phyloP scores from a whole-genome alignment of 2,329 filamentous ascomycete species.

The Clarireedia paspali region DNA sequence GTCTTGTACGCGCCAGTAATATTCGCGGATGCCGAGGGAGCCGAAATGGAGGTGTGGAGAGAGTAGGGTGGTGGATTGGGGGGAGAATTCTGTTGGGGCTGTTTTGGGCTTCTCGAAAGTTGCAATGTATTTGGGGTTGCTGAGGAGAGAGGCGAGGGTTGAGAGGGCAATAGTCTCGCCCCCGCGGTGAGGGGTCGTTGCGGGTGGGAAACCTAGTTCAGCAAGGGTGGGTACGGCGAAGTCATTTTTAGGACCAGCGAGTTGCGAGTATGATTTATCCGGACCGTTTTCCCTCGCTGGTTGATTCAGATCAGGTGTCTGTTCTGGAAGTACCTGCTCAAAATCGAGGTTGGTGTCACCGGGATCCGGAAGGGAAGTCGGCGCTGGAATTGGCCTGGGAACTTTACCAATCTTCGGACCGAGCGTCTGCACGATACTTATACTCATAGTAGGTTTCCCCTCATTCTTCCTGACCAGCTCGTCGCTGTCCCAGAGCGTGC shows the following conservation, averaged over 20 bases:
- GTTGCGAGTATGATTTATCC: slow-evolving; percentile 48
- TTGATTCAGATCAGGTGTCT: slow-evolving; percentile 52
- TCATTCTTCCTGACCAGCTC: slow-evolving; percentile 57
- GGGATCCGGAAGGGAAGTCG: slow-evolving; percentile 53
- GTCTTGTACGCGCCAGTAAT: slow-evolving; percentile 65
- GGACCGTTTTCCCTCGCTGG: slow-evolving; percentile 39
- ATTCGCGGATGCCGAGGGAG: slow-evolving; percentile 58
- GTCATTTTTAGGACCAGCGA: slow-evolving; percentile 60
- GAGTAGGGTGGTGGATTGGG: slow-evolving; percentile 65
- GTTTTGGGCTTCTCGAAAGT: slow-evolving; percentile 72
- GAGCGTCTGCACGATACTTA: slow-evolving; percentile 56
- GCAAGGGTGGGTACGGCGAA: slow-evolving; percentile 64
- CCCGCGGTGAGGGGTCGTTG: slow-evolving; percentile 60
- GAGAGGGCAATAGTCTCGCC: slow-evolving; percentile 60
- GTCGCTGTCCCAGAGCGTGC: slow-evolving; percentile 69
- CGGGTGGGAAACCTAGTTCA: slow-evolving; percentile 62
- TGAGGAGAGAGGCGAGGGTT: slow-evolving; percentile 50
- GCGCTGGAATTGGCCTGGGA: slow-evolving; percentile 51
- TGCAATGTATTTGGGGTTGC: slow-evolving; percentile 57
- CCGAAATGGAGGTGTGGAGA: slow-evolving; percentile 72
- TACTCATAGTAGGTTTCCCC: slow-evolving; percentile 68
- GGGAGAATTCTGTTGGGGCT: slow-evolving; percentile 64
- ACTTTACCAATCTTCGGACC: slow-evolving; percentile 56
- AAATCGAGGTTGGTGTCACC: slow-evolving; percentile 54
- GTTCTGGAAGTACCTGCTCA: slow-evolving; percentile 44